phyloP scores from a whole-genome alignment of 192 early-diverging fungal genomes.

The Mortierella alpina region DNA sequence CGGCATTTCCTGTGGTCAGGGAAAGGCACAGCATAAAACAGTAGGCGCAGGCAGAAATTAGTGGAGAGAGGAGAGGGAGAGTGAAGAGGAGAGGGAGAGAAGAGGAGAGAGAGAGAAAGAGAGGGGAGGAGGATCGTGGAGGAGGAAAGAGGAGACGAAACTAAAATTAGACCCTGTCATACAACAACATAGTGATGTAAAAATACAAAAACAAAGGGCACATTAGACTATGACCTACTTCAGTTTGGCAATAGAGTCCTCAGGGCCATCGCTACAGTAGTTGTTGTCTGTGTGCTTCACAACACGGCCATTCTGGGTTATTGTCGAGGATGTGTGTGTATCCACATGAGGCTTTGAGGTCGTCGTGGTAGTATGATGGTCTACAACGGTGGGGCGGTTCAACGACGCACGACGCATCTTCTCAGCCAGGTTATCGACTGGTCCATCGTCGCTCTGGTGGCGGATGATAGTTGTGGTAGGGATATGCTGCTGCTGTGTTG shows the following conservation, averaged over 20 bases:
- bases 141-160: slow-evolving; percentile 1
- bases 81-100: not conserved
- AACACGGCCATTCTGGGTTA: slow-evolving; percentile 13
- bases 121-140: not conserved
- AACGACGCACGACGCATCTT: slow-evolving; percentile 28
- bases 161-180: not conserved
- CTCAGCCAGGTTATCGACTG: slow-evolving; percentile 34
- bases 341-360: not conserved
- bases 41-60: not conserved
- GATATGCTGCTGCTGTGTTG: slow-evolving; percentile 1
- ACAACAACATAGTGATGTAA: not conserved
- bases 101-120: slow-evolving; percentile 17
- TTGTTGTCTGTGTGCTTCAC: slow-evolving; percentile 4
- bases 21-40: not conserved
- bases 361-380: slow-evolving; percentile 2
- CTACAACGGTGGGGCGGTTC: slow-evolving; percentile 20
- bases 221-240: slow-evolving; percentile 25
- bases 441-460: slow-evolving; percentile 21
- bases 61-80: not conserved
- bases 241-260: slow-evolving; percentile 40
- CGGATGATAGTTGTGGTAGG: slow-evolving; percentile 17
- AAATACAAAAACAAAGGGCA: not conserved
- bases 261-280: slow-evolving; percentile 6
- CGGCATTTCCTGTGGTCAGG: slow-evolving; percentile 14
- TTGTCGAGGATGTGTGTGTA: slow-evolving; percentile 10